phyloP scores from a whole-genome alignment of 768 basidiomycete species.

The Agrocybe pediades region DNA sequence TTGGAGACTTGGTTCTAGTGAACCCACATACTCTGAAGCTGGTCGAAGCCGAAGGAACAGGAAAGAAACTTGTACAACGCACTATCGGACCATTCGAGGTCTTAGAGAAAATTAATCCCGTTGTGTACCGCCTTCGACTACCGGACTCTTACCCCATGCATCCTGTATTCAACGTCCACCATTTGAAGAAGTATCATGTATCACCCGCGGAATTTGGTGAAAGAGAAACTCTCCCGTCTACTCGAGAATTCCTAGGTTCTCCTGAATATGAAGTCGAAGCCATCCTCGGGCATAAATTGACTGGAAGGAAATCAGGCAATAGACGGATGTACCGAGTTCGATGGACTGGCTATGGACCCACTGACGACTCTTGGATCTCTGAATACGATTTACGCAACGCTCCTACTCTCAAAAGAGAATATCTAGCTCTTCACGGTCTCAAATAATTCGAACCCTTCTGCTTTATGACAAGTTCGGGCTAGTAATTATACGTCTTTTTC shows the following conservation, averaged over 20 bases:
- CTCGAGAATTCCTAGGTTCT: slow-evolving; percentile 14
- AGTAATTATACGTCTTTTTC: too few species aligned
- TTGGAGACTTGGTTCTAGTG: slow-evolving; percentile 21
- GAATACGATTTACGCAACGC: slow-evolving; percentile 23
- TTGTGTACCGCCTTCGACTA: slow-evolving; percentile 23
- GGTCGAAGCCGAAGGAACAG: slow-evolving; percentile 19
- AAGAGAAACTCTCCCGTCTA: slow-evolving; percentile 10
- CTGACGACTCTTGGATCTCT: slow-evolving; percentile 23
- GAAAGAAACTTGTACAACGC: slow-evolving; percentile 24
- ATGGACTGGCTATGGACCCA: slow-evolving; percentile 23
- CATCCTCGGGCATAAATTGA: slow-evolving; percentile 6
- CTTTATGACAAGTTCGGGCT: too few species aligned
- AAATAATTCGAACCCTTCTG: too few species aligned
- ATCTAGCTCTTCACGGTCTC: slow-evolving; percentile 1
- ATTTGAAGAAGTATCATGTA: slow-evolving; percentile 21
- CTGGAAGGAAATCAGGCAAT: slow-evolving; percentile 14
- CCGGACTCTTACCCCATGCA: slow-evolving; percentile 26
- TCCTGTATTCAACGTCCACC: slow-evolving; percentile 22
- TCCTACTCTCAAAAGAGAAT: too few species aligned
- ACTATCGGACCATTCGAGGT: slow-evolving; percentile 27
- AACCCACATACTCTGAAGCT: slow-evolving; percentile 28
- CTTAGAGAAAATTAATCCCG: slow-evolving; percentile 21
- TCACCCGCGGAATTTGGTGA: slow-evolving; percentile 16
- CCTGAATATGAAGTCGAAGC: slow-evolving; percentile 21
- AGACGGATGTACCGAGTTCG: slow-evolving; percentile 15